phyloP scores from a whole-genome alignment of 2,329 filamentous ascomycete species.

The Massarina eburnea region DNA sequence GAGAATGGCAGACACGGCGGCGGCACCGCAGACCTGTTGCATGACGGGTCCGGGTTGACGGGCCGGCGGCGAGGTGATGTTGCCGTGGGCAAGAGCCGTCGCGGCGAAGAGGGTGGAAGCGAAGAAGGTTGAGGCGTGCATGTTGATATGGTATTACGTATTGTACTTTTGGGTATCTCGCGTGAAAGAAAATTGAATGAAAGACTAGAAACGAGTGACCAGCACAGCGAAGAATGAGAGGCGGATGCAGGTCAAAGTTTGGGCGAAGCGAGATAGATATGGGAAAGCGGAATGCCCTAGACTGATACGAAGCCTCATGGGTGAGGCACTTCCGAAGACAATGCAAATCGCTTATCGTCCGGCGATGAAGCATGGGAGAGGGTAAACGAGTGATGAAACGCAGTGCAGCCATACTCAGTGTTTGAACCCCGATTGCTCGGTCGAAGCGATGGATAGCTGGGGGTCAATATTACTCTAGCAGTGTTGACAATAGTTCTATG shows the following conservation, averaged over 20 bases:
- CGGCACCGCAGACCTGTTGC: conserved; percentile 53
- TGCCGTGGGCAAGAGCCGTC: conserved; percentile 55
- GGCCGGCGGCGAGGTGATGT: conserved; percentile 53
- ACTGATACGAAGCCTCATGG: neutral
- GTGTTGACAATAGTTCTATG: no score
- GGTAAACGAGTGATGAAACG: conserved; percentile 14
- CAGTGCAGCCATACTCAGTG: conserved; percentile 9
- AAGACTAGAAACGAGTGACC: conserved; percentile 19
- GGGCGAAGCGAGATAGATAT: conserved; percentile 1
- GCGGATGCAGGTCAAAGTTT: neutral
- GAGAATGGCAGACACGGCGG: conserved; percentile 54
- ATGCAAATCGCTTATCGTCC: neutral
- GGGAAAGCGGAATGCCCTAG: neutral
- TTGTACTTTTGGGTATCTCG: conserved; percentile 9
- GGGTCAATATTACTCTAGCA: neutral
- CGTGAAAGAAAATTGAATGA: conserved; percentile 1
- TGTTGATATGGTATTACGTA: conserved; percentile 22
- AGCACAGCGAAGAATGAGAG: conserved; percentile 17
- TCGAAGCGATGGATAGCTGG: neutral
- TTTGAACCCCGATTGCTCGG: conserved; percentile 8
- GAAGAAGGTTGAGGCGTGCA: conserved; percentile 27
- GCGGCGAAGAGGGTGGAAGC: conserved; percentile 41
- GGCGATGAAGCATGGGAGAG: conserved; percentile 1
- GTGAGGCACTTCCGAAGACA: conserved; percentile 2
- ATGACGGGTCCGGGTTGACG: conserved; percentile 56